These are phyloP conservation scores for Kalmanozyma brasiliensis DNA, from an alignment of 1,284 basidiomycete species.

Conservation along the genomic window DNA sequence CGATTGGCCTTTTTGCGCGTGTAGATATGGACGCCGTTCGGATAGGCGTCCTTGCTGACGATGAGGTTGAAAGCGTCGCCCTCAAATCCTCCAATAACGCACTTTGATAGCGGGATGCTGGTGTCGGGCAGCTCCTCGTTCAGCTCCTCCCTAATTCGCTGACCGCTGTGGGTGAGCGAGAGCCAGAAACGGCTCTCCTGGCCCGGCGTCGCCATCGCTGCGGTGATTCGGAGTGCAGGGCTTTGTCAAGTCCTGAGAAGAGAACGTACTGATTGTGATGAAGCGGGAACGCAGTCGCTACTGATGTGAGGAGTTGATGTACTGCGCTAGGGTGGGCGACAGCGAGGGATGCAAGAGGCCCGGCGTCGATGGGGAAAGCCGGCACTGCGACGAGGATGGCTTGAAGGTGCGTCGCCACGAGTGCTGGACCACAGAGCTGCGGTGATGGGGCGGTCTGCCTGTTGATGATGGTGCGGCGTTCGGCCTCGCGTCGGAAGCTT, in stretches of 20 bases:
- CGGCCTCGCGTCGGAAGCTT: too few relatives aligned
- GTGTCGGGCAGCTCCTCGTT: neutral
- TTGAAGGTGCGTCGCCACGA: too few relatives aligned
- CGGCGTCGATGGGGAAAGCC: too few relatives aligned
- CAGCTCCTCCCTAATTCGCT: neutral
- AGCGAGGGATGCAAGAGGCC: too few relatives aligned
- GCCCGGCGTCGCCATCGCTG: neutral
- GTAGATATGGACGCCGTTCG: conserved; percentile 8
- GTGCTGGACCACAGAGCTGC: too few relatives aligned
- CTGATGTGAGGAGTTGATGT: too few relatives aligned
- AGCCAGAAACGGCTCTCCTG: conserved; percentile 4
- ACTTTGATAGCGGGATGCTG: neutral
- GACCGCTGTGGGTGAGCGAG: conserved; percentile 1
- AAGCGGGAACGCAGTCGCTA: too few relatives aligned
- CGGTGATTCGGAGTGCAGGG: neutral
- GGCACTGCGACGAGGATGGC: too few relatives aligned
- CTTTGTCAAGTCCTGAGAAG: neutral
- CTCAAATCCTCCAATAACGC: conserved; percentile 8
- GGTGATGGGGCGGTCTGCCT: too few relatives aligned
- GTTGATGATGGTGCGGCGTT: too few relatives aligned
- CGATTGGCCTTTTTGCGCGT: neutral
- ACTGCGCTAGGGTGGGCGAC: too few relatives aligned
- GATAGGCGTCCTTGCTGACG: conserved; percentile 17
- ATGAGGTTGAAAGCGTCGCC: conserved; percentile 1
- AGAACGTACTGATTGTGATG: too few relatives aligned